These are phyloP conservation scores for Henckelia pumila DNA, from an alignment of 257 asterid species.

Conservation along the genomic window DNA sequence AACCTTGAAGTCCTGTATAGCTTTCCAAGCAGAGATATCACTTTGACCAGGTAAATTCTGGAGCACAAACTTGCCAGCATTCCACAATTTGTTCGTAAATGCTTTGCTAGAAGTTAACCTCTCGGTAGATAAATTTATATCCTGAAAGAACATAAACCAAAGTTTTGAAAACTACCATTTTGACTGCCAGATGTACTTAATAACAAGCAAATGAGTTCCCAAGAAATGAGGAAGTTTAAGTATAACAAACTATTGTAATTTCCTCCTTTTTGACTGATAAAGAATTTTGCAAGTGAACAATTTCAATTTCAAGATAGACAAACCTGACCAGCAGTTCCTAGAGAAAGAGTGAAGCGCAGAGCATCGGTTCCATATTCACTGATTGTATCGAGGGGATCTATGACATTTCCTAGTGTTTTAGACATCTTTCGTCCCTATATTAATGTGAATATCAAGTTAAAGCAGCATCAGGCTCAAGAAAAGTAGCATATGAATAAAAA, in stretches of 20 bases:
- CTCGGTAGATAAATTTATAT: constrained; percentile 82
- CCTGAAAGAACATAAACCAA: constrained; percentile 40
- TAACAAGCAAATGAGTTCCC: constrained; percentile 8
- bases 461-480: constrained; percentile 24
- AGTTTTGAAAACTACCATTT: constrained; percentile 9
- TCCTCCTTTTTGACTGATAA: constrained; percentile 1
- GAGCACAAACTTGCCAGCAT: constrained; percentile 93
- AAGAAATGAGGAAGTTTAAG: background rate
- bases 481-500: constrained; percentile 17
- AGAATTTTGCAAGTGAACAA: constrained; percentile 3
- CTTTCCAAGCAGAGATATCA: constrained; percentile 70
- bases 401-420: constrained; percentile 86
- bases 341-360: constrained; percentile 85
- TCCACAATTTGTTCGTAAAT: constrained; percentile 97
- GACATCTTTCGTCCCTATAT: constrained; percentile 98
- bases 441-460: constrained; percentile 25
- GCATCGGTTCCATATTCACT: constrained; percentile 94
- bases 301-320: constrained; percentile 26
- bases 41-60: constrained; percentile 81
- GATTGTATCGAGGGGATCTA: constrained; percentile 88
- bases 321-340: constrained; percentile 99
- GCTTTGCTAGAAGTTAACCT: constrained; percentile 89
- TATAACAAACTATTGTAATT: constrained; percentile 14
- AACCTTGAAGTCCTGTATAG: constrained; percentile 63
- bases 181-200: constrained; percentile 4